Evolutionary conservation across 2,329 filamentous ascomycete species (phyloP), one percentile per base, ranked within the genome.

Genomic region (Sarocladiaceae sp.): DNA sequence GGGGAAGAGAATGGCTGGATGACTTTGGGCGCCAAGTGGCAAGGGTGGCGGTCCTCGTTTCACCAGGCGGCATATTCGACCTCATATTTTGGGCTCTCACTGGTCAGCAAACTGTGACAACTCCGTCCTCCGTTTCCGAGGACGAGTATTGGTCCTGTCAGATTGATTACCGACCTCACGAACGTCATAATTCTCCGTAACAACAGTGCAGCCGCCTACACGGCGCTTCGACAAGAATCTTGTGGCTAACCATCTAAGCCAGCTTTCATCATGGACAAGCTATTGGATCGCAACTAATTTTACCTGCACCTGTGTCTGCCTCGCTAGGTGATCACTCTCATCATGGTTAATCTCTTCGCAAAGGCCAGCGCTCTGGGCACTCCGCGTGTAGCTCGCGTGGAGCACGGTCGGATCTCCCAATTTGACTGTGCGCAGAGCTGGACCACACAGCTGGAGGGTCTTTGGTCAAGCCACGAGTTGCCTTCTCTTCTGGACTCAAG

Each of bases 101-200:
- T n/a, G n/a, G n/a, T n/a, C n/a, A n/a, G n/a, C n/a, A n/a, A n/a
- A n/a, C n/a, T n/a, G n/a, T n/a, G n/a, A n/a, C n/a, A n/a, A n/a
- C n/a, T n/a, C n/a, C n/a, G n/a, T n/a, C n/a, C n/a, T n/a, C n/a
- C n/a, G n/a, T n/a, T n/a, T n/a, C n/a, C n/a, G n/a, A n/a, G n/a
- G n/a, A n/a, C n/a, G n/a, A n/a, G n/a, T n/a, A n/a, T 10, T 13
- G 9, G 7, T 18, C 9, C 10, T 15, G 33, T 35, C 33, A 35
- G 16, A 35, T 6, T n/a, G n/a, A n/a, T n/a, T 18, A 15, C 15
- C 33, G 16, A 19, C 33, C n/a, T 16, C 6, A 9, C 21, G 33
- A 19, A 35, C 33, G 33, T 35, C 33, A 35, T 35, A 35, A 35
- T 4, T 35, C 33, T 35, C 33, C 9, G 33, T 35, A 13, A 35